Evolutionary conservation across 768 basidiomycete species (phyloP), one percentile per base, ranked within the genome.

Genomic region (Lepiota subincarnata): DNA sequence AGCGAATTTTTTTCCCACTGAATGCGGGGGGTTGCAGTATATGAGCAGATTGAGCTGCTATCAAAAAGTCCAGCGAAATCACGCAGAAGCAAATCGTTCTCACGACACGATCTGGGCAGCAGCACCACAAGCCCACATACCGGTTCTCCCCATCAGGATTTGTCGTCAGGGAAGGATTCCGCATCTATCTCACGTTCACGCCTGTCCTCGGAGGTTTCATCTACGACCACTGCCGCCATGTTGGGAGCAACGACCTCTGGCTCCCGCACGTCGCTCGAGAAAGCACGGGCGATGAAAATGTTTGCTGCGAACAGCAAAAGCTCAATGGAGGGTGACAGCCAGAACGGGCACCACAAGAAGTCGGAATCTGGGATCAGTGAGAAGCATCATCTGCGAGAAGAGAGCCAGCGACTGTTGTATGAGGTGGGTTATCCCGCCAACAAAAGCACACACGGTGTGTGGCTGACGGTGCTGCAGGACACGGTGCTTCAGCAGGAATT

Each of bases 31-130:
- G 57, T 62, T 57, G 18, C 63, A 91, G 89, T 89, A 40, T 89
- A 89, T 68, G 80, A 83, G 57, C 86, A 89, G 66, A 89, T 92
- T 60, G 87, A 89, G 66, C 68, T 73, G 22, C 71, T 88, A 62
- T 81, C 83, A 42, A 82, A 82, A 62, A 59, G 71, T 35, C 77
- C 79, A 14, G 79, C 36, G 7, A 50, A 76, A 63, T 70, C 79
- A 48, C 77, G 83, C 40, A 78, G 85, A 58, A 87, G 83, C 69
- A 87, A 86, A 69, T 89, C 88, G 6, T 72, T 86, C 64, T 72
- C 82, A 66, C 78, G 77, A 40, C 74, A 62, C 57, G 83, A 85
- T 39, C 45, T 47, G 45, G 40, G 53, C 57, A 76, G 70, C 61
- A 66, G 65, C 49, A 71, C 73, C 35, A n/a, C n/a, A n/a, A 60